Evolutionary conservation across 1,284 basidiomycete genomes (phyloP).

Genomic region (Fomitopsis betulina): DNA sequence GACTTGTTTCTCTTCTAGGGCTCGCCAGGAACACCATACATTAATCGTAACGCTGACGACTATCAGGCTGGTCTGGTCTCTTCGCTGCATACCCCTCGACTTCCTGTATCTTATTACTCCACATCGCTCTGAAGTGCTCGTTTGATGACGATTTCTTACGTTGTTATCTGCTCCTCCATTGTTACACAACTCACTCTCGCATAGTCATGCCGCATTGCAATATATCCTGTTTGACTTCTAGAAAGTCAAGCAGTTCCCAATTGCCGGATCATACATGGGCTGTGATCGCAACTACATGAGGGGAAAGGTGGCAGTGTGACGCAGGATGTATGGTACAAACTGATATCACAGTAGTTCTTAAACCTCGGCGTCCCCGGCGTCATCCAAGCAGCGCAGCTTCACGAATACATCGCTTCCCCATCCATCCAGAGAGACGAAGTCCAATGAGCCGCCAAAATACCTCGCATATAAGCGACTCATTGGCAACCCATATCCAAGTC

Average conservation of each 20-base stretch:
- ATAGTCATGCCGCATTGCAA: constrained; percentile 30
- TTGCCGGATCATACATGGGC: neutral
- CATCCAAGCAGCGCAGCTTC: constrained; percentile 67
- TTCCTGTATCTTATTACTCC: constrained; percentile 23
- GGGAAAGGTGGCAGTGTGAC: no score
- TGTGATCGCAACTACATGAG: neutral
- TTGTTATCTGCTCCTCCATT: constrained; percentile 16
- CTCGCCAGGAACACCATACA: constrained; percentile 19
- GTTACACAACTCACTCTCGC: constrained; percentile 16
- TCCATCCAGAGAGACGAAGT: constrained; percentile 73
- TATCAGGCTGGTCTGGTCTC: constrained; percentile 26
- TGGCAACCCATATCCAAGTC: constrained; percentile 81
- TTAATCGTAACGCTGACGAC: constrained; percentile 14
- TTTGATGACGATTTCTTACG: constrained; percentile 8
- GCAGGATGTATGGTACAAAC: neutral
- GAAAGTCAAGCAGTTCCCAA: neutral
- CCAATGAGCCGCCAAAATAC: constrained; percentile 78
- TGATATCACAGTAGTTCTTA: constrained; percentile 5
- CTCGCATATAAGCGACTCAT: constrained; percentile 81
- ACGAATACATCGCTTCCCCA: constrained; percentile 82
- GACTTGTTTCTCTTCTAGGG: constrained; percentile 18
- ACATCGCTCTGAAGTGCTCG: constrained; percentile 20
- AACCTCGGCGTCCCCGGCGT: constrained; percentile 51
- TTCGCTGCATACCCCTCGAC: constrained; percentile 24
- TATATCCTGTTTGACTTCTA: constrained; percentile 6